Evolutionary conservation across 768 basidiomycete species (phyloP).

Genomic region (Omphalotus guepiniiformis): DNA sequence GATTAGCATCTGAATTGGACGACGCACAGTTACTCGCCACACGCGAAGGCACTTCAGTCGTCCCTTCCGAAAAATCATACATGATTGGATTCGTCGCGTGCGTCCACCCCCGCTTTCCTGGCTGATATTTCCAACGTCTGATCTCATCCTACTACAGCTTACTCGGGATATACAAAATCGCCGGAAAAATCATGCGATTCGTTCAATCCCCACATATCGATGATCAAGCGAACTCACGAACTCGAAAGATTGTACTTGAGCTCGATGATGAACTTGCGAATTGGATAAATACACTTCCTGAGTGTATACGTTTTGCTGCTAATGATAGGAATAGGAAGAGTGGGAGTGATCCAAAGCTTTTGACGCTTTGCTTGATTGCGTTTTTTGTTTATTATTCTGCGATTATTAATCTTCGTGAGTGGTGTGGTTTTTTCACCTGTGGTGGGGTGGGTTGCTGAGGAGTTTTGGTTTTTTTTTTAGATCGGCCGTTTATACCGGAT

Average conservation of each 20-base stretch:
- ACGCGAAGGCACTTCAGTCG: slow-evolving; percentile 5
- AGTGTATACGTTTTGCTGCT: slow-evolving; percentile 10
- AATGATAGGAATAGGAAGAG: too few species aligned
- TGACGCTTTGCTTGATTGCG: slow-evolving; percentile 14
- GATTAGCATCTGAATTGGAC: slow-evolving; percentile 14
- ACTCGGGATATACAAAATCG: slow-evolving; percentile 14
- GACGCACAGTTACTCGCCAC: slow-evolving; percentile 12
- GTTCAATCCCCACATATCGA: slow-evolving; percentile 13
- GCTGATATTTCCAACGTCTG: background rate
- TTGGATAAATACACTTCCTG: slow-evolving; percentile 15
- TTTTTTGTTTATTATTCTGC: slow-evolving; percentile 18
- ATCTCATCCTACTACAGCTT: slow-evolving; percentile 7
- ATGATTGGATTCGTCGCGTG: slow-evolving; percentile 18
- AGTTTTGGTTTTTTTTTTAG: background rate
- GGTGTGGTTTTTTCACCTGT: background rate
- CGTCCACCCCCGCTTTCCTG: background rate
- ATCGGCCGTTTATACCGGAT: slow-evolving; percentile 18
- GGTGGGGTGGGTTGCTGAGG: background rate
- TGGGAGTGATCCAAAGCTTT: slow-evolving; percentile 11
- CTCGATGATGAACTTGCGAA: slow-evolving; percentile 12
- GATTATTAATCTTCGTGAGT: slow-evolving; percentile 17
- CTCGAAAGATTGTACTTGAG: slow-evolving; percentile 4
- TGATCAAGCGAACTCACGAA: slow-evolving; percentile 8
- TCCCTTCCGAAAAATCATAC: slow-evolving; percentile 3
- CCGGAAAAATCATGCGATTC: slow-evolving; percentile 15